Base-by-base conservation (phyloP, 441 rosid genomes). In the Pelargonium myrrhifolium region DNA sequence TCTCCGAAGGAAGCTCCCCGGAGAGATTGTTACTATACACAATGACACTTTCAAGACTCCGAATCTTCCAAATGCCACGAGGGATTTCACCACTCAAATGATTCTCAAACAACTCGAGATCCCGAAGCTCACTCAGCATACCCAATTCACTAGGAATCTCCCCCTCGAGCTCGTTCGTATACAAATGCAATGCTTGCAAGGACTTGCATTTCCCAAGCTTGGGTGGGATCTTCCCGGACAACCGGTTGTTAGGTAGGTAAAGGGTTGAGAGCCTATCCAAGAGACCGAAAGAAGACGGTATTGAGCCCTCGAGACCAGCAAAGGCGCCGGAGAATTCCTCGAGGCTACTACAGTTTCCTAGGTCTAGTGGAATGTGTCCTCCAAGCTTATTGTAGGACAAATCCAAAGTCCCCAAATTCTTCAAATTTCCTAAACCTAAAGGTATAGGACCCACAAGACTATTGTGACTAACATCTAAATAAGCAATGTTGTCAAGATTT, bases 201-300 rank as follows among this genome's bases (percentile, higher is more conserved):
- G 87, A 83, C 78, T 81, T 81, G 79, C 98, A 89, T 45, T 80
- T 81, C 56, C 92, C 96, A 0, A 92, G 82, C 73, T 84, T 83
- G 6, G 68, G 74, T 26, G 96, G 98, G 47, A 92, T 85, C 60
- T 64, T 74, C 28, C 93, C 96, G 3, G 86, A 86, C 75, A 89
- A 79, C 12, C 6, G 67, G 76, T 92, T 92, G 43, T 81, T 81
- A 1, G 81, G 73, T 17, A 92, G 86, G 75, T 88, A 82, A 53
- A 92, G 81, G 10, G 0, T 0, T 2, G 51, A 47, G 72, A 86
- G 86, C 51, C 53, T 76, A 11, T 70, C 69, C 43, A 92, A 69
- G 51, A 69, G 69, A 49, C 93, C 93, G 18, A 88, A 56, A 14
- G 92, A 85, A 79, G 93, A 70, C 0, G 96, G 98, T 26, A 92